Evolutionary conservation across 2,329 filamentous ascomycete species (phyloP), one percentile per base, ranked within the genome.

Genomic region (Stemphylium vesicarium): DNA sequence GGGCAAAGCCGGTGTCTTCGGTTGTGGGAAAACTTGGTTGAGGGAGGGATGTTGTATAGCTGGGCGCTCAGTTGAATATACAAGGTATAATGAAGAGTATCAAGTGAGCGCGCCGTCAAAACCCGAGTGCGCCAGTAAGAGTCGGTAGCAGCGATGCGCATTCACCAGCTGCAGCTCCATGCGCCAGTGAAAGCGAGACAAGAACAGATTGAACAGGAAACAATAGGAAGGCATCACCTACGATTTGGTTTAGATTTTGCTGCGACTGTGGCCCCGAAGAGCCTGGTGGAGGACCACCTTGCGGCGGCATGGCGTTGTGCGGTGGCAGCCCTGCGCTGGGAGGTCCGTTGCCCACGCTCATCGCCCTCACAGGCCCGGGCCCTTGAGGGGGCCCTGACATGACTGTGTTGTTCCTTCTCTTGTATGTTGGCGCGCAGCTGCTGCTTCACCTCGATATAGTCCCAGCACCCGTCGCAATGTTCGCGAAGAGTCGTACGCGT

Each of bases 201-300:
- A 33, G 20, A 24, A 15, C 12, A 22, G 15, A 43, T 4, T 29
- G n/a, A 8, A 18, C 4, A 0, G 4, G n/a, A n/a, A 39, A 7
- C 24, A 26, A 31, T 22, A 53, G 42, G 40, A 47, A 35, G 39
- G n/a, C 9, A 39, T 16, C 24, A 81, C 93, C 84, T 84, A 97
- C 94, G 77, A 98, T 98, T 66, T 96, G 92, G 69, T 98, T 98
- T 1, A 97, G 77, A 71, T 97, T 96, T 69, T 96, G 91, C 60
- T 94, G 92, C 2, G 89, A 92, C 78, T 92, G 88, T 12, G 75
- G 65, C n/a, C 69, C 76, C 42, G 80, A 72, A 53, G 81, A 75
- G 65, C 75, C 69, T 59, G 80, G 75, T 56, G 82, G 76, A 56
- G 80, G 77, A 37, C 78, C 52, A 20, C 52, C 78, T 61, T 81